These are phyloP conservation scores for Penicillium griseofulvum DNA, from an alignment of 2,329 filamentous ascomycete genomes.

Conservation along the genomic window DNA sequence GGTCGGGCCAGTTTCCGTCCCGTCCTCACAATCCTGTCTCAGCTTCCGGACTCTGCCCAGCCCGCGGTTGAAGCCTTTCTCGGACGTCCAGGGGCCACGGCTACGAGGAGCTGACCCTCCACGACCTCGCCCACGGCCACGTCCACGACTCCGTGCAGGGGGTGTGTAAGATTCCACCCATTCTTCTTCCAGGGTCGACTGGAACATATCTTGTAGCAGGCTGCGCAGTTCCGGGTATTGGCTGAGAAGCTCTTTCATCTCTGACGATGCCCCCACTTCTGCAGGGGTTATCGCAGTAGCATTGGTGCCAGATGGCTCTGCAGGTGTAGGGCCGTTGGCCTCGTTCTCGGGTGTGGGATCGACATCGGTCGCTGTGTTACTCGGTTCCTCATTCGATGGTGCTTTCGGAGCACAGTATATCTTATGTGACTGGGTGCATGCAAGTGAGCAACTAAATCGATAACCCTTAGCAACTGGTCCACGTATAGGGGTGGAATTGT, in stretches of 20 bases:
- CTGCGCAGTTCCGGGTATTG: slow-evolving; percentile 40
- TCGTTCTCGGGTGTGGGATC: slow-evolving; percentile 8
- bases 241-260: slow-evolving; percentile 40
- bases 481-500: neutral
- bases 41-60: slow-evolving; percentile 40
- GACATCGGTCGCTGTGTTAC: slow-evolving; percentile 10
- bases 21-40: slow-evolving; percentile 39
- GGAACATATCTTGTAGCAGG: slow-evolving; percentile 45
- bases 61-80: slow-evolving; percentile 45
- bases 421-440: slow-evolving; percentile 47
- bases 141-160: slow-evolving; percentile 23
- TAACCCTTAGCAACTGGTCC: neutral
- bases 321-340: slow-evolving; percentile 3
- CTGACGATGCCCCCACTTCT: slow-evolving; percentile 27
- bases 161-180: slow-evolving; percentile 36
- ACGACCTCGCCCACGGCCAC: slow-evolving; percentile 28
- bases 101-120: slow-evolving; percentile 26
- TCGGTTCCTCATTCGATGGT: slow-evolving; percentile 15
- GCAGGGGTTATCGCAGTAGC: neutral
- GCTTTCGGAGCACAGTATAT: slow-evolving; percentile 40
- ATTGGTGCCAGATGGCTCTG: neutral
- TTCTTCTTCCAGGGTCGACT: slow-evolving; percentile 39
- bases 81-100: slow-evolving; percentile 40
- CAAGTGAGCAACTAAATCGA: slow-evolving; percentile 44
- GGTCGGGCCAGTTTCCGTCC: slow-evolving; percentile 28